phyloP scores from a whole-genome alignment of 257 asterid species.

The Catharanthus roseus region DNA sequence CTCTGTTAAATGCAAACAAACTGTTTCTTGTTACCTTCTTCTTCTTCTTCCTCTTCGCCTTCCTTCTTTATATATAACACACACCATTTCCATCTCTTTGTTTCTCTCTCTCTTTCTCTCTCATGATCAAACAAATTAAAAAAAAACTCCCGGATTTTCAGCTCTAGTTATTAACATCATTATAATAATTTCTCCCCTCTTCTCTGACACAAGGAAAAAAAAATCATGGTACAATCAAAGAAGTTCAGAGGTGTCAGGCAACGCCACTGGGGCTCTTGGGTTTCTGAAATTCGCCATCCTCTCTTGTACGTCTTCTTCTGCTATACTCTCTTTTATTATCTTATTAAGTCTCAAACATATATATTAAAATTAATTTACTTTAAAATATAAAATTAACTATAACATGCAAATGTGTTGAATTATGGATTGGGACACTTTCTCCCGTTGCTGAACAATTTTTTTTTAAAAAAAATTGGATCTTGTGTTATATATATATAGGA shows the following conservation, averaged over 20 bases:
- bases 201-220: slow-evolving; percentile 15
- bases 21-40: not conserved
- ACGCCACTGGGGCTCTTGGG: slow-evolving; percentile 75
- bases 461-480: too few relatives aligned
- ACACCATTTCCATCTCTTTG: not conserved
- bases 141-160: not conserved
- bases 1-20: slow-evolving; percentile 7
- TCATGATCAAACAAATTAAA: not conserved
- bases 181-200: not conserved
- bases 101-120: not conserved
- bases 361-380: too few relatives aligned
- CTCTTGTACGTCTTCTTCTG: slow-evolving; percentile 31
- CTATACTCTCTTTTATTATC: not conserved
- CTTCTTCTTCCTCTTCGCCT: not conserved
- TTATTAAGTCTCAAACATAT: too few relatives aligned
- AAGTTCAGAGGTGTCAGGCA: slow-evolving; percentile 69
- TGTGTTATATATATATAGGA: slow-evolving; percentile 26
- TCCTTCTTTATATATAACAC: not conserved
- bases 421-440: too few relatives aligned
- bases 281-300: slow-evolving; percentile 65
- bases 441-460: too few relatives aligned
- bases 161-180: too few relatives aligned
- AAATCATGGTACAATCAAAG: slow-evolving; percentile 41
- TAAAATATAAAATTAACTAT: too few relatives aligned
- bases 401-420: too few relatives aligned